phyloP scores from a whole-genome alignment of 1,284 basidiomycete species.

The Sporisorium sorghi region DNA sequence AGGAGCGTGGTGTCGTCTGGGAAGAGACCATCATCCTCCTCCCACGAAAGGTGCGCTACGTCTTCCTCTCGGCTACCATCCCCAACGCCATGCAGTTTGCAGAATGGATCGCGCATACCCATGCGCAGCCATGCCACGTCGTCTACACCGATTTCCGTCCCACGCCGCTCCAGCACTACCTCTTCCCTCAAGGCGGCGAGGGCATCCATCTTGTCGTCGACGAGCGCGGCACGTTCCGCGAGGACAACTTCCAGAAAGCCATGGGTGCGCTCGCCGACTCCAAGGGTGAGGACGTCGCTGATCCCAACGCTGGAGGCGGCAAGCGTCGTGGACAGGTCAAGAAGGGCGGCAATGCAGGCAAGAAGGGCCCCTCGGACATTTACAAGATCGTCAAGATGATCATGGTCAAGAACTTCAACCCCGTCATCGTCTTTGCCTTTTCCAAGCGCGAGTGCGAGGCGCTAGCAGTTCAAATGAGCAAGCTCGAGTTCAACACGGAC shows the following conservation, averaged over 20 bases:
- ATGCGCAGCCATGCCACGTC: constrained; percentile 98
- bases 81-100: constrained; percentile 99
- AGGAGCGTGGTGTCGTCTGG: constrained; percentile 77
- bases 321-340: constrained; percentile 79
- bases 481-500: constrained; percentile 93
- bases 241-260: constrained; percentile 97
- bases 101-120: constrained; percentile 97
- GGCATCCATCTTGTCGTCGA: constrained; percentile 98
- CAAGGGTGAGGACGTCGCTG: constrained; percentile 90
- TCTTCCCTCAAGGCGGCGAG: constrained; percentile 95
- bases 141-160: constrained; percentile 99
- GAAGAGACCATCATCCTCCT: constrained; percentile 93
- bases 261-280: constrained; percentile 88
- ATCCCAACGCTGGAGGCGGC: constrained; percentile 76
- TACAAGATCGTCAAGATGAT: constrained; percentile 99
- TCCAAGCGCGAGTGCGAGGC: constrained; percentile 97
- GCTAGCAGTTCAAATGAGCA: constrained; percentile 89
- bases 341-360: constrained; percentile 90
- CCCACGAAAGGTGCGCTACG: constrained; percentile 94
- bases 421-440: constrained; percentile 98
- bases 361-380: constrained; percentile 96
- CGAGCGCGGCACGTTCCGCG: constrained; percentile 94
- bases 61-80: constrained; percentile 99
- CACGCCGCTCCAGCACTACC: constrained; percentile 96
- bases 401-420: constrained; percentile 97